These are phyloP conservation scores for Pythium sp. DNA, from an alignment of 352 stramenopile species.

Conservation along the genomic window DNA sequence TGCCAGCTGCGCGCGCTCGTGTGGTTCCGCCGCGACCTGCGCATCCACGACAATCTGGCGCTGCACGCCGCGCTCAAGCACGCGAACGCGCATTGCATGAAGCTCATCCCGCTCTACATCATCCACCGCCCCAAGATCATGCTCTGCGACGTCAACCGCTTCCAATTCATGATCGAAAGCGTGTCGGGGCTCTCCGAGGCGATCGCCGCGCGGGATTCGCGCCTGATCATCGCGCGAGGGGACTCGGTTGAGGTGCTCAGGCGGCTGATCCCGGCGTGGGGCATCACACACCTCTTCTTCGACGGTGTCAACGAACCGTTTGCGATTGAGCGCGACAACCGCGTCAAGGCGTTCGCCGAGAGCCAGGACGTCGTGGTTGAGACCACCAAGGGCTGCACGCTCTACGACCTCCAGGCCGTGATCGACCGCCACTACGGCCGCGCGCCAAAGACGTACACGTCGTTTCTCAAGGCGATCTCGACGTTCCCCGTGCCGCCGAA, in stretches of 20 bases:
- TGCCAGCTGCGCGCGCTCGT: constrained; percentile 33
- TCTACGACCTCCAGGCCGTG: constrained; percentile 70
- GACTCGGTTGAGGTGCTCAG: constrained; percentile 80
- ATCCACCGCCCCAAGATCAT: constrained; percentile 87
- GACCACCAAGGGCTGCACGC: constrained; percentile 57
- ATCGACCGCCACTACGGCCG: constrained; percentile 50
- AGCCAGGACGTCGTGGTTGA: constrained; percentile 67
- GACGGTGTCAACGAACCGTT: constrained; percentile 92
- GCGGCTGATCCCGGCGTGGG: constrained; percentile 78
- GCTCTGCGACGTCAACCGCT: constrained; percentile 73
- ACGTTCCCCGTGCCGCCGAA: constrained; percentile 48
- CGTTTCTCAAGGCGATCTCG: constrained; percentile 55
- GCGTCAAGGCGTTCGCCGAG: constrained; percentile 51
- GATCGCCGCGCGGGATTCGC: constrained; percentile 55
- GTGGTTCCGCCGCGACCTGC: constrained; percentile 96
- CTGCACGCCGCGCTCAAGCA: constrained; percentile 73
- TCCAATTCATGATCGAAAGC: constrained; percentile 94
- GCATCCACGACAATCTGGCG: constrained; percentile 95
- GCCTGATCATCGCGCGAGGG: constrained; percentile 72
- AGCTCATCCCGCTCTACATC: constrained; percentile 87
- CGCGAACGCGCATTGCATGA: constrained; percentile 20
- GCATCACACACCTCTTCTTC: constrained; percentile 90
- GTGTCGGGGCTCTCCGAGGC: constrained; percentile 79
- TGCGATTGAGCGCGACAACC: constrained; percentile 73
- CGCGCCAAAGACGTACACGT: constrained; percentile 76